Evolutionary conservation across 2,329 filamentous ascomycete species (phyloP).

Genomic region (Byssothecium circinans): DNA sequence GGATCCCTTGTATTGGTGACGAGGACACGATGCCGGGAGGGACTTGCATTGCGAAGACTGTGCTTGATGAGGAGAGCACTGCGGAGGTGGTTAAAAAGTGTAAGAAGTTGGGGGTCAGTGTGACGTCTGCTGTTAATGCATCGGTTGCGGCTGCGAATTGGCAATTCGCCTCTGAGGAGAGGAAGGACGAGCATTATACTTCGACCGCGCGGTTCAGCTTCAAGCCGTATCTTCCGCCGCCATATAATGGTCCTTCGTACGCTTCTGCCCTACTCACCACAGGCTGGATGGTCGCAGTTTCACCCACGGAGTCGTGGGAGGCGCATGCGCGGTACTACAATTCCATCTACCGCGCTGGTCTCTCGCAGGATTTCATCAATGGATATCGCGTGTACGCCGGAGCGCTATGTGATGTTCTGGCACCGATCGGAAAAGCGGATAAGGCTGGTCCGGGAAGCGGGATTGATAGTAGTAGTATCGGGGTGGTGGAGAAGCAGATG

Average conservation of each 20-base stretch:
- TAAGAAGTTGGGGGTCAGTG: no score
- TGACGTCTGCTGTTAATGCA: no score
- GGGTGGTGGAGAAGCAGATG: background rate
- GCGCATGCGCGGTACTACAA: background rate
- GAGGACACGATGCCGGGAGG: no score
- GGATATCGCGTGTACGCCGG: background rate
- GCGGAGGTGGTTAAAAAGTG: no score
- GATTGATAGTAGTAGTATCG: no score
- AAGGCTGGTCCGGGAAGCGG: background rate
- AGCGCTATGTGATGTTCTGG: background rate
- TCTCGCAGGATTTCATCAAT: background rate
- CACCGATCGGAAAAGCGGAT: background rate
- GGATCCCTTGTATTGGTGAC: no score
- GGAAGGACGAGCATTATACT: no score
- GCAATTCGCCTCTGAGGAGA: no score
- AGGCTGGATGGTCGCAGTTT: background rate
- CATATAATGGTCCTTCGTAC: background rate
- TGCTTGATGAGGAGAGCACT: no score
- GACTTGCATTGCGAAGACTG: no score
- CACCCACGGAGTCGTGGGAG: background rate
- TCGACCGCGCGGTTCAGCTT: background rate
- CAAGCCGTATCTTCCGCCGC: no score
- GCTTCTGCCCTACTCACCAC: background rate
- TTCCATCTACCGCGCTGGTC: background rate
- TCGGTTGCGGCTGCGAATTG: no score